Conservation (phyloP, 78 protist genomes). For the Tieghemostelium lacteum region DNA sequence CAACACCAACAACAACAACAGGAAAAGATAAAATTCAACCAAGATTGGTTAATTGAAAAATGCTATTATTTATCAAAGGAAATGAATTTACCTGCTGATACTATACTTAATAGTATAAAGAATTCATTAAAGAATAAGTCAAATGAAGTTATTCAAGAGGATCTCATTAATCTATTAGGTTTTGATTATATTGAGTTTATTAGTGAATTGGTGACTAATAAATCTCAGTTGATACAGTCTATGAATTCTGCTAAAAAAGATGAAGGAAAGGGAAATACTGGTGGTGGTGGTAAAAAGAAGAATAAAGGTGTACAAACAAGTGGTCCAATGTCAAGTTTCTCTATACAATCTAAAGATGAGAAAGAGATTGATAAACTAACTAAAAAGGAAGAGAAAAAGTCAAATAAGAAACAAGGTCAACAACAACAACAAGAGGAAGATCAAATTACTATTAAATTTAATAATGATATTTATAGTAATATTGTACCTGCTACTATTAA, state of each 20-base stretch:
- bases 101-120: not conserved
- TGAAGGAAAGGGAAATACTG: not conserved
- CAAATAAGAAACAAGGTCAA: not conserved
- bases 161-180: slow-evolving; percentile 41
- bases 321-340: slow-evolving; percentile 35
- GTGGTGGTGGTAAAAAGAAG: too few relatives aligned
- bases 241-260: not conserved
- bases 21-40: not conserved
- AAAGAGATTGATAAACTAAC: slow-evolving; percentile 20
- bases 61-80: slow-evolving; percentile 2
- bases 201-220: slow-evolving; percentile 8
- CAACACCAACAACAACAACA: not conserved
- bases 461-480: not conserved
- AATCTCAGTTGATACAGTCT: slow-evolving; percentile 5
- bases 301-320: not conserved
- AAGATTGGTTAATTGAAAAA: slow-evolving; percentile 51
- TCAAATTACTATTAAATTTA: not conserved
- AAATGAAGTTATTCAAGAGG: slow-evolving; percentile 22
- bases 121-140: slow-evolving; percentile 3
- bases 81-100: slow-evolving; percentile 23
- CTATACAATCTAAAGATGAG: slow-evolving; percentile 51
- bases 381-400: slow-evolving; percentile 37
- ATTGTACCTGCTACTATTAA: not conserved
- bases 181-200: slow-evolving; percentile 51
- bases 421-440: not conserved